phyloP scores from a whole-genome alignment of 257 asterid species.

The Striga asiatica region DNA sequence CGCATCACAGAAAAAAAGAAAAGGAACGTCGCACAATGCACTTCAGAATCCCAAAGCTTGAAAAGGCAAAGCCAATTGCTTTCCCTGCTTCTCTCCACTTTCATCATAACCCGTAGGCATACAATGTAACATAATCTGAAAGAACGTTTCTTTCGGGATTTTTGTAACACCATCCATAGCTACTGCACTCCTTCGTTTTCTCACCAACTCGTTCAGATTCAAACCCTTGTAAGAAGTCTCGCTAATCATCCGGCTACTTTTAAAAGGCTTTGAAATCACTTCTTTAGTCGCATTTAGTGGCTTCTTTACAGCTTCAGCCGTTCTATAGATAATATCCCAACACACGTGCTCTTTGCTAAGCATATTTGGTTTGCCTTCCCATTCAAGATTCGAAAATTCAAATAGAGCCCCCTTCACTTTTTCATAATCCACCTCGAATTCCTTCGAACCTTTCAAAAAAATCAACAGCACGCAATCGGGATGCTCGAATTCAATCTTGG shows the following conservation, averaged over 20 bases:
- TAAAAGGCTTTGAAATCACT: constrained; percentile 28
- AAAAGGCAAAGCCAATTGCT: constrained; percentile 63
- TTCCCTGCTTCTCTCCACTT: constrained; percentile 34
- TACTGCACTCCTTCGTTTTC: constrained; percentile 91
- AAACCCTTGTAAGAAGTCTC: constrained; percentile 44
- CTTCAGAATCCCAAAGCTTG: constrained; percentile 70
- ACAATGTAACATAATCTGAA: constrained; percentile 75
- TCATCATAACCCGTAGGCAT: constrained; percentile 54
- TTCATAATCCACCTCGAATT: constrained; percentile 52
- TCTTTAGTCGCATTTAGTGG: constrained; percentile 26
- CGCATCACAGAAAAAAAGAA: too few relatives aligned
- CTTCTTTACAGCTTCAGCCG: constrained; percentile 63
- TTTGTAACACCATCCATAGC: constrained; percentile 80
- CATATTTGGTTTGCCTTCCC: constrained; percentile 72
- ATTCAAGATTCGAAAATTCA: constrained; percentile 39
- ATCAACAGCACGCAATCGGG: constrained; percentile 78
- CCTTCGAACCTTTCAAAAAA: constrained; percentile 37
- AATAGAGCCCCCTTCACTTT: constrained; percentile 27
- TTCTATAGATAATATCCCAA: constrained; percentile 81
- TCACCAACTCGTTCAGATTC: constrained; percentile 54
- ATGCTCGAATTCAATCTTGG: constrained; percentile 83
- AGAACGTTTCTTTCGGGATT: constrained; percentile 62
- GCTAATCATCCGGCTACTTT: constrained; percentile 30
- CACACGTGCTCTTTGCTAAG: constrained; percentile 84
- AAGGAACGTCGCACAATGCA: too few relatives aligned